Evolutionary conservation across 495 filamentous ascomycete genomes (phyloP), one percentile per base, ranked within the genome.

Genomic region (Penicillium egyptiacum): DNA sequence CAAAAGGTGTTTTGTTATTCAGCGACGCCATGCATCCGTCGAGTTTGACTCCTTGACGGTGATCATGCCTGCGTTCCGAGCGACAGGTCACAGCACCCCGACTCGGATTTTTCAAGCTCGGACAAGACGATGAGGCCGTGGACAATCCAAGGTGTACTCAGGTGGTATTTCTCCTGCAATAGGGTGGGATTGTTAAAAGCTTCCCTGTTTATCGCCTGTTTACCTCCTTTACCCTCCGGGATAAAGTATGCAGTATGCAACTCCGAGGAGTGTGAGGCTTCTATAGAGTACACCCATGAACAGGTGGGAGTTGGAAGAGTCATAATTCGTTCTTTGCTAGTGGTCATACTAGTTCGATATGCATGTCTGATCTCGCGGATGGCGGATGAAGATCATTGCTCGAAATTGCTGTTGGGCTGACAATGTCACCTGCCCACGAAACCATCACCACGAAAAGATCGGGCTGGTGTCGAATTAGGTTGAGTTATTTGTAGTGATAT

Each of bases 21-120:
- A 22, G 26, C 2, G 5, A 25, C 3, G 5, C 11, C 5, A 46
- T 37, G 16, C 22, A 37, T 55, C 10, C 22, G 16, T 23, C 31
- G 16, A 19, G 22, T 5, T 55, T 47, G 22, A 26, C 22, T 22
- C 5, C 42, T 35, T 22, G 20, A n/a, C 44, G 45, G 23, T 33
- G 54, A 49, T 50, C 31, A 56, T 50, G 45, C 33, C 54, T 30
- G 54, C 30, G 10, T 56, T 48, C 33, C n/a, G 35, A 40, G 22
- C 52, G 30, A 31, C 45, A 14, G 45, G 11, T 42, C 45, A 50
- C 33, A 23, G 31, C 31, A 40, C 11, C 44, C 8, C 17, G 4
- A 23, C 26, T 35, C 28, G 17, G 6, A 23, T 23, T 10, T 33
- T 46, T 20, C 22, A 30, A 22, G n/a, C 23, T 10, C 19, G 19